Evolutionary conservation across 2,329 filamentous ascomycete genomes (phyloP), one percentile per base, ranked within the genome.

Genomic region (Albifimbria verrucaria): DNA sequence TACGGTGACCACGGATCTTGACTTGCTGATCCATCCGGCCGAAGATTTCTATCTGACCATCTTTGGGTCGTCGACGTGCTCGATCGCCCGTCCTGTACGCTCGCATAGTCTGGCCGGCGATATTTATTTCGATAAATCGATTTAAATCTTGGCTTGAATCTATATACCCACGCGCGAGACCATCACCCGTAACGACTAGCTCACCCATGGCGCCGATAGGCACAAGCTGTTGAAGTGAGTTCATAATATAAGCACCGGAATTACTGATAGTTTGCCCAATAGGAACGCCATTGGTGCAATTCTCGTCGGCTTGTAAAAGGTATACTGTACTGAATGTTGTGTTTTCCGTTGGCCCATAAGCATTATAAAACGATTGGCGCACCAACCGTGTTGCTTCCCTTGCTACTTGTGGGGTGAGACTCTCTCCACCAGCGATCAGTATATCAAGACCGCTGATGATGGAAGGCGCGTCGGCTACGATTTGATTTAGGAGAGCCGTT

Each of bases 1-100:
- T 49, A 3, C 67, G 62, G 9, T 69, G 59, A 7, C 67, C 66
- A 20, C 65, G 59, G 11, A 70, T 56, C 53, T 69, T 69, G 46
- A 66, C 55, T 20, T 68, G 65, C 4, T 48, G 43, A 21, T 69
- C 65, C 2, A 62, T 59, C 11, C 66, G 62, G 1, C 62, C 62
- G 1, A 68, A 53, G 48, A 65, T 65, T 28, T 66, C 64, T 2
- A 68, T 25, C 2, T 56, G 42, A 1, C 60, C 59, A 46, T 67
- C 62, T 1, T n/a, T 24, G 0, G 56, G 56, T 1, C 62, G 50
- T 24, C 54, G 60, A 1, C 65, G 61, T 9, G 57, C 62, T 23
- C 51, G 52, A 21, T 69, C 66, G 2, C 66, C 66, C 0, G 65
- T 69, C 2, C 60, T 52, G 42, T 68, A 68, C 0, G 59, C 64